These are phyloP conservation scores for Gyromitra esculenta DNA, from an alignment of 2,329 filamentous ascomycete genomes.

Conservation along the genomic window DNA sequence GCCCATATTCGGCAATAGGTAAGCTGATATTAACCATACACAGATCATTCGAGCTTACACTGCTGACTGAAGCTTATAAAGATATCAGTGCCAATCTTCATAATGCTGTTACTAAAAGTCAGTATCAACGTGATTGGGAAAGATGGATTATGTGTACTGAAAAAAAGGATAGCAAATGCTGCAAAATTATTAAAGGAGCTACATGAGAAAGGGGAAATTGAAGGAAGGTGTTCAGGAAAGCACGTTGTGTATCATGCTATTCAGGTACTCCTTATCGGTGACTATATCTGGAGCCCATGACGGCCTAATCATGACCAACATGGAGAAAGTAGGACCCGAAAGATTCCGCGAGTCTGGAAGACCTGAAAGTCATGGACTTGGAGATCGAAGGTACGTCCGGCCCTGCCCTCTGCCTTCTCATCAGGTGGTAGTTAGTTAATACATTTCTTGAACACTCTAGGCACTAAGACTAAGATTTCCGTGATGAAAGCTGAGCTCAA, in stretches of 20 bases:
- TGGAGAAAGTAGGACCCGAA: conserved; percentile 64
- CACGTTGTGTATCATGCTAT: conserved; percentile 70
- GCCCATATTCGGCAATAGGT: conserved; percentile 60
- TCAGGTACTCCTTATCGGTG: conserved; percentile 52
- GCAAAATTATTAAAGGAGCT: conserved; percentile 72
- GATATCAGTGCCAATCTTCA: conserved; percentile 71
- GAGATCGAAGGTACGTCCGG: conserved; percentile 61
- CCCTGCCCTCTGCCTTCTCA: not conserved
- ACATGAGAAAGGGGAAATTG: conserved; percentile 69
- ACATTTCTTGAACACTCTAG: conserved; percentile 59
- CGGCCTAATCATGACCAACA: conserved; percentile 29
- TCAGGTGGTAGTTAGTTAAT: conserved; percentile 26
- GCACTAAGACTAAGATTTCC: conserved; percentile 53
- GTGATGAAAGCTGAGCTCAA: conserved; percentile 56
- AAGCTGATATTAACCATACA: not conserved
- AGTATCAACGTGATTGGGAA: conserved; percentile 11
- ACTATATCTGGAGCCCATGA: conserved; percentile 23
- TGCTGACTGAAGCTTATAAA: conserved; percentile 58
- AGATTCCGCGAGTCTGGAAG: conserved; percentile 64
- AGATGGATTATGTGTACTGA: conserved; percentile 10
- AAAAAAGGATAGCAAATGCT: conserved; percentile 63
- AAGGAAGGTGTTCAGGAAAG: conserved; percentile 69
- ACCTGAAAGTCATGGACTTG: conserved; percentile 65
- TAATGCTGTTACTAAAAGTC: conserved; percentile 69
- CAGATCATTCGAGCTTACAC: not conserved